Conservation (phyloP, 345 rosid genomes). For the Litchi chinensis region DNA sequence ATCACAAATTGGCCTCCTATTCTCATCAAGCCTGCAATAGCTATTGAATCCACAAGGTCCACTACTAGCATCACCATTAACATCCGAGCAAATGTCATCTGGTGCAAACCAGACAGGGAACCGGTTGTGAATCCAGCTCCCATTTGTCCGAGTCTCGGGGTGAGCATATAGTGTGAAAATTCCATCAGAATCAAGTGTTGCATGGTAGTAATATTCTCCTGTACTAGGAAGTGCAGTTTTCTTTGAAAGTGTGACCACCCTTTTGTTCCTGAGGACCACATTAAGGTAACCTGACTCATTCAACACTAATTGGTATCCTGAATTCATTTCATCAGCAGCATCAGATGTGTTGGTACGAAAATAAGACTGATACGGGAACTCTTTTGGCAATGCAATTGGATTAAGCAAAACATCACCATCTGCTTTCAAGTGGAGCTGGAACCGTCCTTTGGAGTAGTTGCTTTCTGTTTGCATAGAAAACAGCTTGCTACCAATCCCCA, state of each 20-base stretch:
- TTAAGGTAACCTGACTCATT: constrained; percentile 17
- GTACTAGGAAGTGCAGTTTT: background rate
- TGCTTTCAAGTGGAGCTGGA: constrained; percentile 13
- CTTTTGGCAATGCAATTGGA: constrained; percentile 10
- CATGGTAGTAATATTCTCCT: constrained; percentile 21
- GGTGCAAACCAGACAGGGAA: constrained; percentile 15
- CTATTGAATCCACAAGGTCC: constrained; percentile 30
- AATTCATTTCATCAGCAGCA: background rate
- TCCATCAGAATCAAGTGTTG: constrained; percentile 26
- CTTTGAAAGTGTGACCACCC: background rate
- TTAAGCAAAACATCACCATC: constrained; percentile 25
- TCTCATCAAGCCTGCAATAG: background rate
- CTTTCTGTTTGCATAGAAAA: constrained; percentile 9
- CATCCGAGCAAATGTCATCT: constrained; percentile 14
- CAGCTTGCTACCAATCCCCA: constrained; percentile 6
- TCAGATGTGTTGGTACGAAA: background rate
- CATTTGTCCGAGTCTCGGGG: constrained; percentile 14
- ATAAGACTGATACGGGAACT: too few species aligned
- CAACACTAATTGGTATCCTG: constrained; percentile 9
- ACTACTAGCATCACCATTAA: background rate
- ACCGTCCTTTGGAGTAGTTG: constrained; percentile 23
- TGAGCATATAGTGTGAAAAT: constrained; percentile 24
- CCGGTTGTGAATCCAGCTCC: background rate
- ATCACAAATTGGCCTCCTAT: constrained; percentile 14
- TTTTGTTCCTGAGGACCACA: background rate